Conservation (phyloP, 2,329 filamentous ascomycete genomes). For the Basipetospora chlamydospora region DNA sequence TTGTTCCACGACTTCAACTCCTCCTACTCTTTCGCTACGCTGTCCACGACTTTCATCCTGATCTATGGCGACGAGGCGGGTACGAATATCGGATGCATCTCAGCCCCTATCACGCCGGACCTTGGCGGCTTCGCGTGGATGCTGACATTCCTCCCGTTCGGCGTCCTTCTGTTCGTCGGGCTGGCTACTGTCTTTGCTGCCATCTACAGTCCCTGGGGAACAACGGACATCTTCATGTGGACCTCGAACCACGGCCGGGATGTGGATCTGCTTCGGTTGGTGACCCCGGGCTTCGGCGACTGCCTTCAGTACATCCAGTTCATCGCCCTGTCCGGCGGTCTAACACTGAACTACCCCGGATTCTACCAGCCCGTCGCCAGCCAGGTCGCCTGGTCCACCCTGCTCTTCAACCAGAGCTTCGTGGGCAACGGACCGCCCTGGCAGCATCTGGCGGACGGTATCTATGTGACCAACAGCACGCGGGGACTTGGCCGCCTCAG, state of each 20-base stretch:
- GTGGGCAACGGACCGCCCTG: slow-evolving; percentile 53
- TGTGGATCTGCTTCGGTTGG: slow-evolving; percentile 75
- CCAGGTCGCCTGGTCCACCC: slow-evolving; percentile 71
- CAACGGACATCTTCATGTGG: slow-evolving; percentile 82
- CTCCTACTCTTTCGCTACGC: slow-evolving; percentile 75
- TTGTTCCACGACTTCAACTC: slow-evolving; percentile 62
- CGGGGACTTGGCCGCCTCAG: slow-evolving; percentile 70
- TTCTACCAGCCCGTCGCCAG: slow-evolving; percentile 88
- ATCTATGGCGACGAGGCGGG: slow-evolving; percentile 54
- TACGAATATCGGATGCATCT: slow-evolving; percentile 63
- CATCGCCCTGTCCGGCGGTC: slow-evolving; percentile 68
- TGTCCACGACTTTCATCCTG: slow-evolving; percentile 58
- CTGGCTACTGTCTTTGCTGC: slow-evolving; percentile 71
- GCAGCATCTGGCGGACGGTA: slow-evolving; percentile 60
- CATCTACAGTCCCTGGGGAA: slow-evolving; percentile 89
- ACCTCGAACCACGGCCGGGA: slow-evolving; percentile 96
- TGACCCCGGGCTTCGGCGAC: slow-evolving; percentile 92
- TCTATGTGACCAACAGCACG: slow-evolving; percentile 67
- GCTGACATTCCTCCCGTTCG: slow-evolving; percentile 61
- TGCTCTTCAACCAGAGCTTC: slow-evolving; percentile 90
- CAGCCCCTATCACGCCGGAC: slow-evolving; percentile 70
- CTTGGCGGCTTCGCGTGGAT: slow-evolving; percentile 57
- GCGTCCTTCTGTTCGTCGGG: slow-evolving; percentile 66
- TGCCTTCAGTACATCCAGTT: slow-evolving; percentile 97
- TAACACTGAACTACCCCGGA: slow-evolving; percentile 80